Percentiles rank a stretch among this genome's conserved stretches.
Evolutionary conservation across 2,329 filamentous ascomycete species (phyloP).

Genomic region (Monilinia polystroma): DNA sequence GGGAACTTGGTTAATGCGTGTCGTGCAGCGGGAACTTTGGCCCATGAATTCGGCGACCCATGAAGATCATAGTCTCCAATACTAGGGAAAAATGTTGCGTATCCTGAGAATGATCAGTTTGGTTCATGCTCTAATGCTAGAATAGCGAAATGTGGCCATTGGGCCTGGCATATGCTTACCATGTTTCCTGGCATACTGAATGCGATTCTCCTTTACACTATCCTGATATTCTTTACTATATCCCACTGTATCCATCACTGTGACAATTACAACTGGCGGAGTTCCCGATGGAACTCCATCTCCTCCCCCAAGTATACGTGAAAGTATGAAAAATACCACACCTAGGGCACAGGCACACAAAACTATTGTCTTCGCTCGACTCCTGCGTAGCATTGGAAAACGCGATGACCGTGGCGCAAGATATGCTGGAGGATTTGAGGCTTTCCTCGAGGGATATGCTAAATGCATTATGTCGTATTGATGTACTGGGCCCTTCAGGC

Average conservation of each 20-base stretch:
- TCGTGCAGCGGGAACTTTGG: slow-evolving; percentile 79
- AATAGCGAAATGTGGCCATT: slow-evolving; percentile 6
- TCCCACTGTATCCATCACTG: slow-evolving; percentile 68
- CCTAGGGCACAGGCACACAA: slow-evolving; percentile 44
- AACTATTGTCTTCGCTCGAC: slow-evolving; percentile 59
- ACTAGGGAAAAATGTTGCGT: slow-evolving; percentile 78
- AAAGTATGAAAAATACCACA: slow-evolving; percentile 59
- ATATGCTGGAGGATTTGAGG: slow-evolving; percentile 73
- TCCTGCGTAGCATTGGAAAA: slow-evolving; percentile 56
- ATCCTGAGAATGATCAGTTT: slow-evolving; percentile 56
- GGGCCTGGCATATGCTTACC: slow-evolving; percentile 54
- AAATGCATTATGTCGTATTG: slow-evolving; percentile 68
- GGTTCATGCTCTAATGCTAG: slow-evolving; percentile 8
- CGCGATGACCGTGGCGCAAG: slow-evolving; percentile 55
- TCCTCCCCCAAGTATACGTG: slow-evolving; percentile 38
- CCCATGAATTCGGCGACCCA: slow-evolving; percentile 63
- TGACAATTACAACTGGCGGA: slow-evolving; percentile 74
- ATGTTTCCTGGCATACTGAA: slow-evolving; percentile 80
- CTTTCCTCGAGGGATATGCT: slow-evolving; percentile 83
- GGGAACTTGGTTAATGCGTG: slow-evolving; percentile 83
- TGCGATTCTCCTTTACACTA: slow-evolving; percentile 76
- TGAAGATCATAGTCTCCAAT: slow-evolving; percentile 72
- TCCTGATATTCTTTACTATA: slow-evolving; percentile 67
- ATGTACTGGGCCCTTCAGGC: slow-evolving; percentile 23
- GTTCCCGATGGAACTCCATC: slow-evolving; percentile 50